These are phyloP conservation scores for Xylaria acuta DNA, from an alignment of 495 filamentous ascomycete species.

Conservation along the genomic window DNA sequence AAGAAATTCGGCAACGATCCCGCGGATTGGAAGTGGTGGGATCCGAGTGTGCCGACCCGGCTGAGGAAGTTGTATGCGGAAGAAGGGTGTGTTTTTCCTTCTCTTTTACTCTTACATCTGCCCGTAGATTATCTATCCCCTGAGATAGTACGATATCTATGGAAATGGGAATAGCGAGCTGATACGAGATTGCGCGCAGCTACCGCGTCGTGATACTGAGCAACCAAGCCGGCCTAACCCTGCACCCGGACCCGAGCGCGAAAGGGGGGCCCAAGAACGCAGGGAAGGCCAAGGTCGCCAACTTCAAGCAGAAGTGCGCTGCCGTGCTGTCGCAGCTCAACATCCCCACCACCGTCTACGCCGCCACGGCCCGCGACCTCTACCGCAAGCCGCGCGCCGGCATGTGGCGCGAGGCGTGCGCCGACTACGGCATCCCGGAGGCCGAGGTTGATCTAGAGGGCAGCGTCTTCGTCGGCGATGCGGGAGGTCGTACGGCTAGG, in stretches of 20 bases:
- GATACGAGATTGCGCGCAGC: slow-evolving; percentile 46
- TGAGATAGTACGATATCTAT: neutral
- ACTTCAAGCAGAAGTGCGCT: slow-evolving; percentile 79
- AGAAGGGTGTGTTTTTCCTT: slow-evolving; percentile 62
- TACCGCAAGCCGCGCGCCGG: slow-evolving; percentile 87
- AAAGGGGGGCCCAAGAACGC: slow-evolving; percentile 68
- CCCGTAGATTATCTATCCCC: neutral
- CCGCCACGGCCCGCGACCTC: slow-evolving; percentile 77
- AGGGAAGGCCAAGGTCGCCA: slow-evolving; percentile 63
- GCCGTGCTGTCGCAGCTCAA: slow-evolving; percentile 74
- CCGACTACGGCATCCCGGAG: slow-evolving; percentile 72
- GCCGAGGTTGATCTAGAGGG: slow-evolving; percentile 66
- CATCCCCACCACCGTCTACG: slow-evolving; percentile 81
- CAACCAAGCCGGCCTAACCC: slow-evolving; percentile 83
- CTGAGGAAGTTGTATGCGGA: slow-evolving; percentile 67
- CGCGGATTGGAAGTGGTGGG: slow-evolving; percentile 96
- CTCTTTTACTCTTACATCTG: neutral
- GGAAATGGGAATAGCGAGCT: neutral
- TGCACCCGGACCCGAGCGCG: slow-evolving; percentile 66
- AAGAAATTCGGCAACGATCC: slow-evolving; percentile 74
- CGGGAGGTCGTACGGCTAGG: slow-evolving; percentile 60
- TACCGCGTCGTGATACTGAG: slow-evolving; percentile 80
- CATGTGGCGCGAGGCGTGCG: slow-evolving; percentile 87
- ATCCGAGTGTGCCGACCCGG: slow-evolving; percentile 67
- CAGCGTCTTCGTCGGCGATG: slow-evolving; percentile 91